phyloP scores from a whole-genome alignment of 192 early-diverging fungal species.

The Mortierella alpina region DNA sequence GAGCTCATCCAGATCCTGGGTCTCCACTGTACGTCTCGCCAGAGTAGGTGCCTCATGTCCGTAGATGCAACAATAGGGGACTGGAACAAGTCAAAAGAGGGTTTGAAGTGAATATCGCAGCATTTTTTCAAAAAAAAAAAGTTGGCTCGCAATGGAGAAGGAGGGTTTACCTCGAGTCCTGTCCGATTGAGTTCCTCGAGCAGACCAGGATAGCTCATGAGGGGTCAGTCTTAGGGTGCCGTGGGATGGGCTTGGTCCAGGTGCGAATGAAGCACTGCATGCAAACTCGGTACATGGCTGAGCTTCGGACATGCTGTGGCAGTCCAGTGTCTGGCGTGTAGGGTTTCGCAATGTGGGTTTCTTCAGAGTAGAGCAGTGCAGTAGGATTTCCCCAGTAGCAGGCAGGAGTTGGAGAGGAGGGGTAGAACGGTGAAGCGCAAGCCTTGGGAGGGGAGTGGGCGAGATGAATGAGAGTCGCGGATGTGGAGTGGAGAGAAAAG shows the following conservation, averaged over 20 bases:
- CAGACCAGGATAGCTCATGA: constrained; percentile 14
- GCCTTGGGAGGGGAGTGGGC: neutral
- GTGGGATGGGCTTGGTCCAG: neutral
- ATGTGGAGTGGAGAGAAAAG: neutral
- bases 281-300: neutral
- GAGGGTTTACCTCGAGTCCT: constrained; percentile 5
- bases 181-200: neutral
- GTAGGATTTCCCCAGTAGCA: too few relatives aligned
- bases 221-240: neutral
- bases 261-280: constrained; percentile 19
- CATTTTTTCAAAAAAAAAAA: neutral
- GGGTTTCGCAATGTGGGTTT: too few relatives aligned
- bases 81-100: neutral
- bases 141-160: neutral
- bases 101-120: too few relatives aligned
- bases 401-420: neutral
- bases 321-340: too few relatives aligned
- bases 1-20: constrained; percentile 11
- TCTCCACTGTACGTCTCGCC: neutral
- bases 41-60: constrained; percentile 23
- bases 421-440: neutral
- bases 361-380: too few relatives aligned
- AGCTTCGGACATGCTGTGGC: neutral
- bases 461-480: neutral
- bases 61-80: constrained; percentile 44